Evolutionary conservation across 495 filamentous ascomycete genomes (phyloP).

Genomic region (Penicillium flavigenum): DNA sequence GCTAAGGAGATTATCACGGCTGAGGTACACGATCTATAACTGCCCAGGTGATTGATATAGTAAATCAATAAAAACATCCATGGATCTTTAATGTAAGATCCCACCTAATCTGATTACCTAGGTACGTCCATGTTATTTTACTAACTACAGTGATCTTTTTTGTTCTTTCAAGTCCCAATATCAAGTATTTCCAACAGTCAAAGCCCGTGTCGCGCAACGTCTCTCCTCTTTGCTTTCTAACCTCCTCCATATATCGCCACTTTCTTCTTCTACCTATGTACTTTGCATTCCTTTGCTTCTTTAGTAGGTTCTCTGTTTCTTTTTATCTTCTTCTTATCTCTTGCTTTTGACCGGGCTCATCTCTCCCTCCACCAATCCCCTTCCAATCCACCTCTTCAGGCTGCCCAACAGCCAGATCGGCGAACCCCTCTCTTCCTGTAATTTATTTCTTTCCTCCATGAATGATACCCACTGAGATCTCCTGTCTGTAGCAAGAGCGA

Average conservation of each 20-base stretch:
- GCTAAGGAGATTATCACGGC: background rate
- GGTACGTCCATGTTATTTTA: background rate
- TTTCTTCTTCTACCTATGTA: background rate
- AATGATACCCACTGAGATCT: background rate
- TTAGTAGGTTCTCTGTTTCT: background rate
- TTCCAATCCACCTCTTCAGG: conserved; percentile 4
- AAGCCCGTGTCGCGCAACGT: background rate
- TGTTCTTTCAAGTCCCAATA: background rate
- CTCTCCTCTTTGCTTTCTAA: background rate
- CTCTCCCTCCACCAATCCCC: background rate
- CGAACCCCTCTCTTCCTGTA: background rate
- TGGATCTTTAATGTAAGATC: background rate
- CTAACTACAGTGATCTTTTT: background rate
- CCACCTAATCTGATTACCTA: background rate
- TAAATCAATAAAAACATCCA: background rate
- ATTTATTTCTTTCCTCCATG: background rate
- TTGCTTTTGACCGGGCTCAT: background rate
- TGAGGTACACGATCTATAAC: background rate
- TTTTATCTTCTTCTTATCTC: conserved; percentile 1
- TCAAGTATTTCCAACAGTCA: background rate
- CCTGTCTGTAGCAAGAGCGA: background rate
- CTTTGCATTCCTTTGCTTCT: conserved; percentile 3
- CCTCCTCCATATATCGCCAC: background rate
- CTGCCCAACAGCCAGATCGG: conserved; percentile 11
- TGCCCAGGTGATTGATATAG: background rate